phyloP scores from a whole-genome alignment of 306 rosid genomes.

The Pyrus pyrifolia region DNA sequence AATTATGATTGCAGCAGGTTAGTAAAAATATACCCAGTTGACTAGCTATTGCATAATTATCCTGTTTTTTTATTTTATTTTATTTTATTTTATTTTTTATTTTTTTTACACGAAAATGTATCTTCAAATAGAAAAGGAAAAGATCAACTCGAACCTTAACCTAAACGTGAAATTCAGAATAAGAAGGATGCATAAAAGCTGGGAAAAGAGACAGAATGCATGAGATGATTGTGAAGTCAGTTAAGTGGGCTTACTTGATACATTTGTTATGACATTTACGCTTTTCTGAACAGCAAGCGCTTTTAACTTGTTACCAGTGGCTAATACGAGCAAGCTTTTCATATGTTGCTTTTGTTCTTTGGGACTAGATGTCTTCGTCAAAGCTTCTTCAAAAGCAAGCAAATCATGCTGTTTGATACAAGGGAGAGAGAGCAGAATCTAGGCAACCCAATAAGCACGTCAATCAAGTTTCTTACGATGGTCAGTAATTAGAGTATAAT shows the following conservation, averaged over 20 bases:
- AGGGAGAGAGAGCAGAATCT: slow-evolving; percentile 85
- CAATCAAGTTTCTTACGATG: not conserved
- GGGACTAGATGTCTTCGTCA: slow-evolving; percentile 75
- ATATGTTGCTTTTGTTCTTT: slow-evolving; percentile 90
- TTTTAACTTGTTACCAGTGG: slow-evolving; percentile 84
- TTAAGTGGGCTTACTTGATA: slow-evolving; percentile 56
- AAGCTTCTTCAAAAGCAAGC: slow-evolving; percentile 87
- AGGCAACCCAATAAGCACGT: slow-evolving; percentile 14
- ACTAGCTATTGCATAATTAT: not conserved
- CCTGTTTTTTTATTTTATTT: not conserved
- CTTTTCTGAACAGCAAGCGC: slow-evolving; percentile 88
- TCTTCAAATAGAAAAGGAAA: not conserved
- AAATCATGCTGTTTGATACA: slow-evolving; percentile 63
- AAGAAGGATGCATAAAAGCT: not conserved
- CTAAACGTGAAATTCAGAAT: not conserved
- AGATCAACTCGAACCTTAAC: not conserved
- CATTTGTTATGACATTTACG: slow-evolving; percentile 80
- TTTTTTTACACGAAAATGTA: not conserved
- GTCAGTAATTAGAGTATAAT: not conserved
- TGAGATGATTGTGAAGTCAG: not conserved
- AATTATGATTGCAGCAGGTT: slow-evolving; percentile 1
- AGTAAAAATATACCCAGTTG: slow-evolving; percentile 1
- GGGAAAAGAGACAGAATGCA: slow-evolving; percentile 7
- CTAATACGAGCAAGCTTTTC: slow-evolving; percentile 76
- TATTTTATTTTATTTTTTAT: no score